These are phyloP conservation scores for Pterocarpus macrocarpus DNA, from an alignment of 306 rosid genomes.

Conservation along the genomic window DNA sequence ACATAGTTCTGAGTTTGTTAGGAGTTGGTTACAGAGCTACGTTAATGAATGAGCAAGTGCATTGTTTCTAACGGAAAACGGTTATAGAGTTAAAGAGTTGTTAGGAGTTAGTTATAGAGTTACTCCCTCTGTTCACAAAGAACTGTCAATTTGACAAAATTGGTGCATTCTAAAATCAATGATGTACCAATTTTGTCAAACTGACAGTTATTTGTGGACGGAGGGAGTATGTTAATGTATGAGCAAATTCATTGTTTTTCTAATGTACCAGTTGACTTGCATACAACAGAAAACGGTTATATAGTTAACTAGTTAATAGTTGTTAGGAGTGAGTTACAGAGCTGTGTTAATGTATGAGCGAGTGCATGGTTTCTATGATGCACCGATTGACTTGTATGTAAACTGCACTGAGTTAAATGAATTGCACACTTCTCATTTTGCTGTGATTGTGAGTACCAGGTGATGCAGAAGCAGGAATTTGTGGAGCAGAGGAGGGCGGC, in stretches of 20 bases:
- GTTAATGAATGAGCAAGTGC: not conserved
- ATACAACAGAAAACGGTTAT: not conserved
- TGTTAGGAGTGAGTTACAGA: not conserved
- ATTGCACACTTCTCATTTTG: not conserved
- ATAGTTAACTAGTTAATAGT: not conserved
- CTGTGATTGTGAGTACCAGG: conserved; percentile 69
- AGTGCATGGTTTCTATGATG: not conserved
- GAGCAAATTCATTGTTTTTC: not conserved
- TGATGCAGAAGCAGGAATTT: conserved; percentile 94
- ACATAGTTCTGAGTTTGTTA: not conserved
- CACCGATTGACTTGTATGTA: not conserved
- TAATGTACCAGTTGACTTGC: not conserved
- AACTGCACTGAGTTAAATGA: too few species aligned
- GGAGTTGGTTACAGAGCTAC: not conserved
- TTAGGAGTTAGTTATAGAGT: too few species aligned
- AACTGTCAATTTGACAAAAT: too few species aligned
- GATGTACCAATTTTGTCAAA: too few species aligned
- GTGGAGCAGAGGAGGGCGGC: conserved; percentile 94
- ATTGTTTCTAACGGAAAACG: not conserved
- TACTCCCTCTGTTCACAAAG: too few species aligned
- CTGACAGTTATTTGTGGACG: too few species aligned
- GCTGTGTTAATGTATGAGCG: not conserved
- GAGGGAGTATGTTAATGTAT: not conserved
- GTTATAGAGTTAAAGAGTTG: too few species aligned
- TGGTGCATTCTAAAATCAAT: too few species aligned